Percentiles rank a stretch among this genome's conserved stretches.
These are phyloP conservation scores for Albifimbria verrucaria DNA, from an alignment of 2,329 filamentous ascomycete genomes.

Conservation along the genomic window DNA sequence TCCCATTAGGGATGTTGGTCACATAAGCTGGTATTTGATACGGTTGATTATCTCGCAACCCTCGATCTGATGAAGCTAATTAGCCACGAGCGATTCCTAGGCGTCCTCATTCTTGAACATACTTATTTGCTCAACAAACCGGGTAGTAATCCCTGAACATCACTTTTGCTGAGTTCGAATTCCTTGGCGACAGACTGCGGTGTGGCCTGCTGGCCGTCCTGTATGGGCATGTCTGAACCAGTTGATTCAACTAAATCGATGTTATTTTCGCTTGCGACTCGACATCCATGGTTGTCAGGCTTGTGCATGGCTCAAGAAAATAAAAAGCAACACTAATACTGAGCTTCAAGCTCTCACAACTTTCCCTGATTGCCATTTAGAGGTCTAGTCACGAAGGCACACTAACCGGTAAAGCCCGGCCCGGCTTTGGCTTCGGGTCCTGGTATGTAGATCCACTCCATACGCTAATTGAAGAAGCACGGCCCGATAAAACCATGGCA, in stretches of 20 bases:
- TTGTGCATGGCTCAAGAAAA: not conserved
- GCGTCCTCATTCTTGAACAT: not conserved
- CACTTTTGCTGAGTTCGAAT: not conserved
- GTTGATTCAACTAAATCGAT: too few species aligned
- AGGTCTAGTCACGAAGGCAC: not conserved
- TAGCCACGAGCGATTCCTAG: not conserved
- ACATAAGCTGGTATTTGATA: slow-evolving; percentile 74
- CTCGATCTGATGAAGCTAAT: not conserved
- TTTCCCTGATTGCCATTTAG: not conserved
- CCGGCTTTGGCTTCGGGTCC: not conserved
- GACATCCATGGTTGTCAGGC: too few species aligned
- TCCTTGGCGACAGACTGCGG: not conserved
- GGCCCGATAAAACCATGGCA: not conserved
- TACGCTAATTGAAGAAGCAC: not conserved
- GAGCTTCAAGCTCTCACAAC: not conserved
- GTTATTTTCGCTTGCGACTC: too few species aligned
- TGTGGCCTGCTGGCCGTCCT: not conserved
- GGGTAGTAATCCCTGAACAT: not conserved
- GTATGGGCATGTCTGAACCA: too few species aligned
- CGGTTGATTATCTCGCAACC: not conserved
- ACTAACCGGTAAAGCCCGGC: not conserved
- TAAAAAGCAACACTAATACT: not conserved
- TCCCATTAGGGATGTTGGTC: slow-evolving; percentile 72
- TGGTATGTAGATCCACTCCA: not conserved
- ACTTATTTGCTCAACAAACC: not conserved